Percentiles rank a stretch among this genome's conserved stretches.
These are phyloP conservation scores for Truncatella angustata DNA, from an alignment of 2,329 filamentous ascomycete genomes.

Conservation along the genomic window DNA sequence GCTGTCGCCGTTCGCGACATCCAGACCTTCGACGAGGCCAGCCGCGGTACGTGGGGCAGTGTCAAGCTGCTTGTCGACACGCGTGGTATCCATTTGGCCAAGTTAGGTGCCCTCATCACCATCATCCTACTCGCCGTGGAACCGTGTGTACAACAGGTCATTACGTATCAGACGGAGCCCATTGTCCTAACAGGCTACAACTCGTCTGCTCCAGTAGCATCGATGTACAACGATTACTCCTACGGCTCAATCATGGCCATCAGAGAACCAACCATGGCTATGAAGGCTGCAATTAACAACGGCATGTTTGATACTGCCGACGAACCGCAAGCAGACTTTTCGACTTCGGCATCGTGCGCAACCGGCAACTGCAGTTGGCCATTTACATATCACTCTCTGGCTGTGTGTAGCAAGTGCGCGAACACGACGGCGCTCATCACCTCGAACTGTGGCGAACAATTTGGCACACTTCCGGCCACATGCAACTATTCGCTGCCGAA, in stretches of 20 bases:
- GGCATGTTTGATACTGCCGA: conserved; percentile 12
- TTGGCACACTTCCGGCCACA: neutral
- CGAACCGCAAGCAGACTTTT: conserved; percentile 8
- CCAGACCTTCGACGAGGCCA: conserved; percentile 17
- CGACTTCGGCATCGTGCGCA: conserved; percentile 4
- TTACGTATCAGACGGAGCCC: conserved; percentile 12
- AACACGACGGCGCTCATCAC: conserved; percentile 13
- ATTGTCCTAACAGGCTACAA: conserved; percentile 1
- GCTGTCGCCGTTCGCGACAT: conserved; percentile 13
- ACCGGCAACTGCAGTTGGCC: conserved; percentile 15
- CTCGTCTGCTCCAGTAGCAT: conserved; percentile 7
- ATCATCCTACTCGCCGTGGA: conserved; percentile 13
- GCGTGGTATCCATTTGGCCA: conserved; percentile 11
- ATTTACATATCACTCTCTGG: conserved; percentile 12
- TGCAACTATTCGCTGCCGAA: conserved; percentile 13
- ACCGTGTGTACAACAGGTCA: conserved; percentile 16
- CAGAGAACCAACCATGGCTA: conserved; percentile 9
- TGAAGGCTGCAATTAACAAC: conserved; percentile 14
- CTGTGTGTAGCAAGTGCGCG: conserved; percentile 13
- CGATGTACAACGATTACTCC: conserved; percentile 8
- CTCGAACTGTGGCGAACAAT: neutral
- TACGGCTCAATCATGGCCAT: conserved; percentile 11
- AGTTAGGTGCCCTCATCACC: conserved; percentile 17
- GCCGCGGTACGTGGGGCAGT: conserved; percentile 16
- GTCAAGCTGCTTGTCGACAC: conserved; percentile 12